Base-by-base conservation (phyloP, 257 asterid species). In the Solanum tarapatanum region DNA sequence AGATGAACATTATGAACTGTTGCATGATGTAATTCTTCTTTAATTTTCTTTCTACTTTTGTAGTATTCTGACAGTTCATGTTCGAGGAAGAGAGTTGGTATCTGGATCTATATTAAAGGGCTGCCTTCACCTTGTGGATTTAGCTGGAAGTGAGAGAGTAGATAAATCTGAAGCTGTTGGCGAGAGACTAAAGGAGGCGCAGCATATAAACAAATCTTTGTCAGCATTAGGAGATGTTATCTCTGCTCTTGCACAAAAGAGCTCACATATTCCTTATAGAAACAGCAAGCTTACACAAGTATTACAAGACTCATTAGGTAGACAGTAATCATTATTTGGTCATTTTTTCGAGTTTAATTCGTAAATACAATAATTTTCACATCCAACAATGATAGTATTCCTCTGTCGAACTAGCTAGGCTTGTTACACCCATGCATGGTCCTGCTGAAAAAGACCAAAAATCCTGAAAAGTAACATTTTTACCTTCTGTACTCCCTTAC, bases 201-300 rank as follows among this genome's bases (percentile, higher is more conserved):
- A 96, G 75, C 95, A 96, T 85, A 96, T 96, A 85, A 96, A 96
- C 92, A 92, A 88, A 89, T 96, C 99, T 80, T 95, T 96, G 21
- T 95, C 98, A 72, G 99, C 99, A 26, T 93, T 96, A 28, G 98
- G 99, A 85, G 99, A 96, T 90, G 99, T 96, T 91, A 93, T 96
- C 86, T 95, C 97, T 88, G 95, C 99, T 86, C 95, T 96, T 51
- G 99, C 99, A 82, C 97, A 96, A 87, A 96, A 96, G 88, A 94
- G 92, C 90, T 87, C 96, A 66, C 99, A 96, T 83, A 92, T 96
- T 86, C 99, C 99, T 83, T 95, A 96, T 23, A 90, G 99, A 90
- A 96, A 96, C 39, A 96, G 98, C 97, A 96, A 96, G 91, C 95
- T 96, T 16, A 96, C 99, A 17, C 99, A 96, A 93, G 99, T 96